Percentiles rank a stretch among this genome's conserved stretches.
These are phyloP conservation scores for Phanerochaete carnosa DNA, from an alignment of 768 basidiomycete genomes.

Conservation along the genomic window DNA sequence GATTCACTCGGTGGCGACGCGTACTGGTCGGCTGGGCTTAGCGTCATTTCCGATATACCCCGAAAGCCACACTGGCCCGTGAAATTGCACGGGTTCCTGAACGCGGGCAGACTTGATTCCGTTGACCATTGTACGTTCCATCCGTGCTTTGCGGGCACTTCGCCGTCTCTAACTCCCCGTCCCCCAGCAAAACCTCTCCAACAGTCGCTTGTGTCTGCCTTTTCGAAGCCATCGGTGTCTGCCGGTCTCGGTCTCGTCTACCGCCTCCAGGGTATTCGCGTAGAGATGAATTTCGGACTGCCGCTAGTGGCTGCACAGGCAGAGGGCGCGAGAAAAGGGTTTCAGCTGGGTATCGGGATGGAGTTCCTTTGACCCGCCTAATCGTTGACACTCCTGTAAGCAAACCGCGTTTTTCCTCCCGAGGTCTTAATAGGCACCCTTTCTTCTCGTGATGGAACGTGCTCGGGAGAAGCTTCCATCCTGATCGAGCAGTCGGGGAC, in stretches of 20 bases:
- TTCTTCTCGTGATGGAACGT: too few species aligned
- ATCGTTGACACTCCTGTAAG: background rate
- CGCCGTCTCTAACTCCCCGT: constrained; percentile 6
- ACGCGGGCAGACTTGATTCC: constrained; percentile 71
- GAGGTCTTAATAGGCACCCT: too few species aligned
- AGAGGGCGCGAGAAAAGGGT: constrained; percentile 65
- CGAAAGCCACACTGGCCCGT: constrained; percentile 78
- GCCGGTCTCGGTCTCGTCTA: constrained; percentile 84
- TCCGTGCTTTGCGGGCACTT: background rate
- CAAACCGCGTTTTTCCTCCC: background rate
- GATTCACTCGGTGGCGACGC: constrained; percentile 85
- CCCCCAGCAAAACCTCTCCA: constrained; percentile 33
- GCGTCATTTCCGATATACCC: constrained; percentile 73
- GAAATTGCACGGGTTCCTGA: constrained; percentile 77
- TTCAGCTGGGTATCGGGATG: constrained; percentile 79
- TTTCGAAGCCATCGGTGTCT: constrained; percentile 65
- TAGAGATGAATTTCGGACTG: constrained; percentile 86
- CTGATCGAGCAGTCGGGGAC: too few species aligned
- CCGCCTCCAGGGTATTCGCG: constrained; percentile 75
- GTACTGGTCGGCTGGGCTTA: constrained; percentile 75
- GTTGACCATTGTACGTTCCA: constrained; percentile 50
- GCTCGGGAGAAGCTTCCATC: too few species aligned
- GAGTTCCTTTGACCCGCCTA: constrained; percentile 57
- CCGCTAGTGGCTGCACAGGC: constrained; percentile 68
- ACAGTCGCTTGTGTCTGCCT: constrained; percentile 37